These are phyloP conservation scores for Furcasterigmium sp. DNA, from an alignment of 2,329 filamentous ascomycete genomes.

Conservation along the genomic window DNA sequence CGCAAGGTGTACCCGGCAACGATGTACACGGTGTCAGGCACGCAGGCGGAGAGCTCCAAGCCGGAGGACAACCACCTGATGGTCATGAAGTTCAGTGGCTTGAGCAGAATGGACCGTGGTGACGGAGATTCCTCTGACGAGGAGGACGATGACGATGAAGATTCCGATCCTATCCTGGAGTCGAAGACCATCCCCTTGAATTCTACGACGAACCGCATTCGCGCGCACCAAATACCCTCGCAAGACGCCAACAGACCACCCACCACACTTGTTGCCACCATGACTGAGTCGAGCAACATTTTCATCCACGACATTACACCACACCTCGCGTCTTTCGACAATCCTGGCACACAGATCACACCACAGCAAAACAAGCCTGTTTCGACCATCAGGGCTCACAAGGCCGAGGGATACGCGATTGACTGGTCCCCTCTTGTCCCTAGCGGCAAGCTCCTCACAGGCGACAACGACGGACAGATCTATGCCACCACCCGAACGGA, in stretches of 20 bases:
- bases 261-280: slow-evolving; percentile 80
- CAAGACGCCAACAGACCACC: slow-evolving; percentile 65
- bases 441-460: slow-evolving; percentile 81
- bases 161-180: slow-evolving; percentile 85
- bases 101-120: slow-evolving; percentile 78
- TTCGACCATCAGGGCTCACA: slow-evolving; percentile 84
- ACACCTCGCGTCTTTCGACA: slow-evolving; percentile 84
- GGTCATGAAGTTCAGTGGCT: slow-evolving; percentile 91
- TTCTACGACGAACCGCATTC: slow-evolving; percentile 91
- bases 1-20: slow-evolving; percentile 92
- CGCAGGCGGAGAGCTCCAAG: slow-evolving; percentile 73
- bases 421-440: slow-evolving; percentile 88
- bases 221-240: slow-evolving; percentile 73
- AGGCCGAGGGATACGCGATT: slow-evolving; percentile 89
- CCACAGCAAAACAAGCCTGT: slow-evolving; percentile 84
- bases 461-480: slow-evolving; percentile 86
- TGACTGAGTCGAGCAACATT: slow-evolving; percentile 85
- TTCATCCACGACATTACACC: slow-evolving; percentile 93
- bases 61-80: slow-evolving; percentile 88
- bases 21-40: slow-evolving; percentile 90
- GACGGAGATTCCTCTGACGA: slow-evolving; percentile 61
- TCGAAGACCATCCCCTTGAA: slow-evolving; percentile 81
- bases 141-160: slow-evolving; percentile 72
- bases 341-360: slow-evolving; percentile 74
- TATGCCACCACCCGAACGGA: slow-evolving; percentile 83